Evolutionary conservation across 257 asterid genomes (phyloP).

Genomic region (Solanum acaule): DNA sequence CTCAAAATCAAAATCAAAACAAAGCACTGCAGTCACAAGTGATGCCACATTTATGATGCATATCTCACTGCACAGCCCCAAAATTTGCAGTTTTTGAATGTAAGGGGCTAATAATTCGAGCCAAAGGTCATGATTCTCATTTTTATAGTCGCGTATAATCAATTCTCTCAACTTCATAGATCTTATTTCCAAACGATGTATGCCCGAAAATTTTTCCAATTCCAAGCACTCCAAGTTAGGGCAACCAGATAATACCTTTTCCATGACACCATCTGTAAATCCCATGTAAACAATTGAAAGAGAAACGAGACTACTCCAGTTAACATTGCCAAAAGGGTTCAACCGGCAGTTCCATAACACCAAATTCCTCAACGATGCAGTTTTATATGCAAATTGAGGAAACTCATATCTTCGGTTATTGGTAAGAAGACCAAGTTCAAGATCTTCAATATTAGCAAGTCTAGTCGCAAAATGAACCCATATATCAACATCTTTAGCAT

Average conservation of each 20-base stretch:
- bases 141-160: neutral
- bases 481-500: neutral
- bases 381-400: neutral
- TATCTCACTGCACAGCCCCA: neutral
- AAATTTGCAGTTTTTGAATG: neutral
- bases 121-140: neutral
- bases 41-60: neutral
- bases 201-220: accelerated
- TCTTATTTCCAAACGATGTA: neutral
- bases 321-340: neutral
- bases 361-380: neutral
- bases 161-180: neutral
- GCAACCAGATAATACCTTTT: neutral
- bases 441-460: neutral
- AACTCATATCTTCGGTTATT: neutral
- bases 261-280: neutral
- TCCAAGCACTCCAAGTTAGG: neutral
- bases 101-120: neutral
- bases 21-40: neutral
- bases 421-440: neutral
- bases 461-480: neutral
- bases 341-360: neutral
- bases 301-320: neutral
- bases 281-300: neutral
- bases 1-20: neutral